These are phyloP conservation scores for Kodamaea sagamina DNA, from an alignment of 805 yeast species.

Conservation along the genomic window DNA sequence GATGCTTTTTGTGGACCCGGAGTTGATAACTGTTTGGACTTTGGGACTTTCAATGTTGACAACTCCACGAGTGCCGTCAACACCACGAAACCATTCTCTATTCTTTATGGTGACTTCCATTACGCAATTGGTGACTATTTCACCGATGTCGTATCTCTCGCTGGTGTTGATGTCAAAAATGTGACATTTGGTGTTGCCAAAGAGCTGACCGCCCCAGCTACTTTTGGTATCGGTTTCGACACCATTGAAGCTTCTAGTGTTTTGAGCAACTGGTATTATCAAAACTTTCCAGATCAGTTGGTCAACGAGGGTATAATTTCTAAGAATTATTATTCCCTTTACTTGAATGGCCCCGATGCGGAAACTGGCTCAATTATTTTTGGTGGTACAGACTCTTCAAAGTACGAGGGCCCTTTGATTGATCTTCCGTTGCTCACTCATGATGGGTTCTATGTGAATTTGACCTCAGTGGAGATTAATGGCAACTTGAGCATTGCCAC, in stretches of 20 bases:
- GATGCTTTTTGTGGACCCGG: conserved; percentile 3
- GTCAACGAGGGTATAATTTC: conserved; percentile 8
- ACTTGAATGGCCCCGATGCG: conserved; percentile 12
- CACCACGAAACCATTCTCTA: conserved; percentile 1
- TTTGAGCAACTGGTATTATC: background rate
- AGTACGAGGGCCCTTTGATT: conserved; percentile 13
- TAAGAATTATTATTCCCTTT: conserved; percentile 17
- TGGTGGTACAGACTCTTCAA: conserved; percentile 20
- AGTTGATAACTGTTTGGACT: background rate
- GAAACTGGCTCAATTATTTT: conserved; percentile 17
- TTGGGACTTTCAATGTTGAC: conserved; percentile 6
- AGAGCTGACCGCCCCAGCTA: conserved; percentile 3
- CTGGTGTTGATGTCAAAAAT: conserved; percentile 4
- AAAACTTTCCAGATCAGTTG: conserved; percentile 6
- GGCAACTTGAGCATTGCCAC: background rate
- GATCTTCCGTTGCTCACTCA: background rate
- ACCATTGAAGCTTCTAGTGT: conserved; percentile 8
- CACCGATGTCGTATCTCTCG: conserved; percentile 4
- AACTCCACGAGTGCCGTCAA: conserved; percentile 12
- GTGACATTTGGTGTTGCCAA: conserved; percentile 6
- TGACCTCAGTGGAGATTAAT: background rate
- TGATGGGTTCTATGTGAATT: conserved; percentile 6
- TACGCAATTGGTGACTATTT: conserved; percentile 7
- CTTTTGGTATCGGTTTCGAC: conserved; percentile 9
- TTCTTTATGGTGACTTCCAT: conserved; percentile 3